These are phyloP conservation scores for Ramichloridium luteum DNA, from an alignment of 2,329 filamentous ascomycete genomes.

Conservation along the genomic window DNA sequence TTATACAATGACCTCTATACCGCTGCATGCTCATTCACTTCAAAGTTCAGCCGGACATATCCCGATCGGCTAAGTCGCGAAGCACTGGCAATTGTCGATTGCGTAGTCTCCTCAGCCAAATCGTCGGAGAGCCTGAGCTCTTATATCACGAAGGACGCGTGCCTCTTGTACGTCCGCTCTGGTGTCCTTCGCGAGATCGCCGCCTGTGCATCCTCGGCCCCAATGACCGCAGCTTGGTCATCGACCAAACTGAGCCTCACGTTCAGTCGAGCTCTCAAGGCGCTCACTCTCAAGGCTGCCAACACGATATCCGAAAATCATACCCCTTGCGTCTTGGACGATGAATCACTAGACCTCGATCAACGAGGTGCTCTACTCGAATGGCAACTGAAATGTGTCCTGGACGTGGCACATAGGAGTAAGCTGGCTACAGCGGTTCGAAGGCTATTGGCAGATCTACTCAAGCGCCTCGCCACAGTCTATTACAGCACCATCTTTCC, in stretches of 20 bases:
- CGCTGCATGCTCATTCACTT: conserved; percentile 18
- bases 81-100: conserved; percentile 13
- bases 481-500: conserved; percentile 16
- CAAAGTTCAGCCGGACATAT: conserved; percentile 17
- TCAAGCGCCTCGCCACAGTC: conserved; percentile 11
- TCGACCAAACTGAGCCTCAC: conserved; percentile 10
- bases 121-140: conserved; percentile 12
- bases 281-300: conserved; percentile 10
- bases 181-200: conserved; percentile 46
- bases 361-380: conserved; percentile 31
- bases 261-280: conserved; percentile 15
- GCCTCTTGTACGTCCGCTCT: conserved; percentile 47
- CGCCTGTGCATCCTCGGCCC: conserved; percentile 34
- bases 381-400: conserved; percentile 25
- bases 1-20: conserved; percentile 3
- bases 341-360: conserved; percentile 17
- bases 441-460: conserved; percentile 11
- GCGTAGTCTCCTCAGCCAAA: conserved; percentile 10
- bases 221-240: conserved; percentile 24
- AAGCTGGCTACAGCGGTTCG: conserved; percentile 12
- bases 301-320: conserved; percentile 10
- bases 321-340: conserved; percentile 21
- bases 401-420: conserved; percentile 14
- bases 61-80: conserved; percentile 9
- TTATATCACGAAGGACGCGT: conserved; percentile 43